These are phyloP conservation scores for Carex myosuroides DNA, from an alignment of 176 grass and related monocot species.

Conservation along the genomic window DNA sequence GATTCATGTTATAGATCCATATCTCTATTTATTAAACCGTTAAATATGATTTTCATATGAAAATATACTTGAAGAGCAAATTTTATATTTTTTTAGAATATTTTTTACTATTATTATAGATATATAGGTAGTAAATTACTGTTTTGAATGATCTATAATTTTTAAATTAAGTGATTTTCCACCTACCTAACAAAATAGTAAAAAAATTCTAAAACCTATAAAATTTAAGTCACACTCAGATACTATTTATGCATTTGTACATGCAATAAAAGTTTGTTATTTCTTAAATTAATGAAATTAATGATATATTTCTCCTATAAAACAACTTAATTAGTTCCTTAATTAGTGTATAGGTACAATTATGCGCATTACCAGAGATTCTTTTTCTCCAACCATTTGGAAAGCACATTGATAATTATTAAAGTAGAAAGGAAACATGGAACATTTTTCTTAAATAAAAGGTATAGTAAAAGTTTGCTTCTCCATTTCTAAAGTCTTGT, in stretches of 20 bases:
- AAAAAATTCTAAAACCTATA: too few species aligned
- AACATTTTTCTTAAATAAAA: neutral
- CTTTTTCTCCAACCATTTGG: neutral
- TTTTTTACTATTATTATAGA: too few species aligned
- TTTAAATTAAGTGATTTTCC: too few species aligned
- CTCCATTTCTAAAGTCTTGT: neutral
- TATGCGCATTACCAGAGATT: neutral
- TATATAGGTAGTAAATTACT: too few species aligned
- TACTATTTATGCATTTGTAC: neutral
- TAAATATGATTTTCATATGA: too few species aligned
- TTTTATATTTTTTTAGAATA: too few species aligned
- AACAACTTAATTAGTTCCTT: neutral
- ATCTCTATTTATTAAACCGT: too few species aligned
- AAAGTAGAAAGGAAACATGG: neutral
- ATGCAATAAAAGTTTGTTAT: neutral
- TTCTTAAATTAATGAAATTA: neutral
- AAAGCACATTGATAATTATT: neutral
- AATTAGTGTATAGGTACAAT: neutral
- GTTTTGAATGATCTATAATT: too few species aligned
- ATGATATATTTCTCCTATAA: neutral
- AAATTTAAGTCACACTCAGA: too few species aligned
- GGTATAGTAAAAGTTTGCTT: constrained; percentile 1
- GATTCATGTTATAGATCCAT: too few species aligned
- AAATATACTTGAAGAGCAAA: too few species aligned
- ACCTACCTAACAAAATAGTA: too few species aligned